phyloP scores from a whole-genome alignment of 257 asterid genomes.

The Rehmannia glutinosa region DNA sequence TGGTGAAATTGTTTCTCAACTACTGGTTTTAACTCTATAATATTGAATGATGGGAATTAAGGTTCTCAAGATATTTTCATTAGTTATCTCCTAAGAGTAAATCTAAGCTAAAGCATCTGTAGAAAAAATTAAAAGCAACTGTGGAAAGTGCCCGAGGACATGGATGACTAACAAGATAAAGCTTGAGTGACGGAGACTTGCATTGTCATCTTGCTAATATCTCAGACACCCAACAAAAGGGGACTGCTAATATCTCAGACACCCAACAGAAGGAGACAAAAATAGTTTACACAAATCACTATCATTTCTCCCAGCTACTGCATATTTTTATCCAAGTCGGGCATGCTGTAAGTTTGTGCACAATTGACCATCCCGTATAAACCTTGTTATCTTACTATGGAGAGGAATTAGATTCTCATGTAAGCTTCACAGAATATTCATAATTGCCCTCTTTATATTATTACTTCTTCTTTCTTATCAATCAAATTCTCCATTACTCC shows the following conservation, averaged over 20 bases:
- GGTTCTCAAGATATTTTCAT: not conserved
- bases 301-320: not conserved
- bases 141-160: not conserved
- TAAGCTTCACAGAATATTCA: not conserved
- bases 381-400: not conserved
- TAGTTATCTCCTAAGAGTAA: not conserved
- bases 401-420: not conserved
- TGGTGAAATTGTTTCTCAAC: not conserved
- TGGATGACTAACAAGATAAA: not conserved
- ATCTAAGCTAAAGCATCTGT: not conserved
- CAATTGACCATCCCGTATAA: not conserved
- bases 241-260: not conserved
- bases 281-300: not conserved
- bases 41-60: not conserved
- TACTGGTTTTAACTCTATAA: not conserved
- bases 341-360: not conserved
- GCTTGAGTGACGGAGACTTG: not conserved
- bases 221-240: not conserved
- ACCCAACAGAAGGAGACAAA: not conserved
- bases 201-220: not conserved
- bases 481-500: not conserved
- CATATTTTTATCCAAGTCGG: not conserved
- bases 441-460: not conserved
- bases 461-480: not conserved
- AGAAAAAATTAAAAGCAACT: not conserved